Conservation (phyloP, 306 rosid genomes). For the Dryas alaskensis region DNA sequence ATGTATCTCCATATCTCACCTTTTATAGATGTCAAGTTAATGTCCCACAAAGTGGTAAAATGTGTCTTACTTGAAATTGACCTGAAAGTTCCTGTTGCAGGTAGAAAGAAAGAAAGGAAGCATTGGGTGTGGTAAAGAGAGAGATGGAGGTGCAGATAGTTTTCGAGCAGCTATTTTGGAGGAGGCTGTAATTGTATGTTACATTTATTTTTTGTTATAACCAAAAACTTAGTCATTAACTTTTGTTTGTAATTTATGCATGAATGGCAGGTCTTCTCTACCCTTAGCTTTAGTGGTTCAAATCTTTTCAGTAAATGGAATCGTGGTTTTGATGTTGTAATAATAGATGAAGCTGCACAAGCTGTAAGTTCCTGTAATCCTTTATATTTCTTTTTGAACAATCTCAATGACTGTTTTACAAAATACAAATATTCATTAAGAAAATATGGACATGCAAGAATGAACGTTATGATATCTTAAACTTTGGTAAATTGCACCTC, state of each 20-base stretch:
- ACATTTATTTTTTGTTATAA: conserved; percentile 18
- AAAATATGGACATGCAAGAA: no score
- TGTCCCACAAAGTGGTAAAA: not conserved
- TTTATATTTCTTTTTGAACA: not conserved
- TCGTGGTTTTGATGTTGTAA: conserved; percentile 87
- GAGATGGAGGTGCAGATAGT: conserved; percentile 59
- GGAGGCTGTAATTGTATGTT: conserved; percentile 80
- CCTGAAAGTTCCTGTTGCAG: conserved; percentile 43
- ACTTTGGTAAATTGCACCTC: no score
- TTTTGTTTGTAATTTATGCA: conserved; percentile 33
- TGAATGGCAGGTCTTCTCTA: conserved; percentile 82
- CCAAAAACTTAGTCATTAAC: not conserved
- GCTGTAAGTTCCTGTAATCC: conserved; percentile 60
- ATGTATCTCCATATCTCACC: not conserved
- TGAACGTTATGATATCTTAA: no score
- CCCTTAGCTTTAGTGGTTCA: conserved; percentile 92
- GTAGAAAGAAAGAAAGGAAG: conserved; percentile 54
- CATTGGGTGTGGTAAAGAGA: conserved; percentile 55
- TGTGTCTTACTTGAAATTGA: conserved; percentile 24
- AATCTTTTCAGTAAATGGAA: conserved; percentile 65
- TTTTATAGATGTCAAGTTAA: not conserved
- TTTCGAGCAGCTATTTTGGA: conserved; percentile 72
- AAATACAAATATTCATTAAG: no score
- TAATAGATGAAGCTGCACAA: conserved; percentile 98
- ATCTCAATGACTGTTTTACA: no score